Conservation (phyloP, 176 grass and related monocot genomes). For the Secale cereale region DNA sequence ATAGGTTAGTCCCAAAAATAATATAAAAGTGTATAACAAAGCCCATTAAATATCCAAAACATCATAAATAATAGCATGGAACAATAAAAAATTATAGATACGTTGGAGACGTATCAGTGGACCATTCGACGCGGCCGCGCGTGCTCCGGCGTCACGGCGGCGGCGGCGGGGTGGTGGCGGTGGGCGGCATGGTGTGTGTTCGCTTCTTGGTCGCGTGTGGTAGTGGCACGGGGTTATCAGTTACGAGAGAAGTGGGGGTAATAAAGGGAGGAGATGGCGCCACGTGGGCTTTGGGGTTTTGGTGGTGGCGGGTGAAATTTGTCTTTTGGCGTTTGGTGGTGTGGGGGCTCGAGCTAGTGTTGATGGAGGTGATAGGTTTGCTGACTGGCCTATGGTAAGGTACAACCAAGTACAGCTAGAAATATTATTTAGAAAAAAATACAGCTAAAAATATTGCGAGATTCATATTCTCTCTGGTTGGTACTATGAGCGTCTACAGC, state of each 20-base stretch:
- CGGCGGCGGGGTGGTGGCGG: conserved; percentile 6
- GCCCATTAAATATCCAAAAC: too few species aligned
- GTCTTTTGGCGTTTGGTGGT: conserved; percentile 3
- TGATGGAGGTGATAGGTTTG: background rate
- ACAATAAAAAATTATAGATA: too few species aligned
- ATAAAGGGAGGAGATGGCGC: conserved; percentile 34
- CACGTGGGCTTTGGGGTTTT: background rate
- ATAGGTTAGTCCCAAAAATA: too few species aligned
- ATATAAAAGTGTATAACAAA: too few species aligned
- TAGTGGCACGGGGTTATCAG: background rate
- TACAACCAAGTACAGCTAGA: background rate
- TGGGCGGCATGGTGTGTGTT: conserved; percentile 34
- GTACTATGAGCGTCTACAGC: too few species aligned
- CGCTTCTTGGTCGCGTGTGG: background rate
- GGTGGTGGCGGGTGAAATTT: conserved; percentile 33
- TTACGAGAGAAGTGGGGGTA: background rate
- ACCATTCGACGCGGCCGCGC: background rate
- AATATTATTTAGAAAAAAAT: too few species aligned
- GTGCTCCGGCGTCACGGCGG: conserved; percentile 12
- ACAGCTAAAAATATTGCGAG: background rate
- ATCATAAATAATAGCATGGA: too few species aligned
- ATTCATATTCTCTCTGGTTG: too few species aligned
- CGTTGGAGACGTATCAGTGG: too few species aligned
- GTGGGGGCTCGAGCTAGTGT: background rate
- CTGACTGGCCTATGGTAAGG: background rate